Evolutionary conservation across 768 basidiomycete species (phyloP).

Genomic region (Tricholoma furcatifolium): DNA sequence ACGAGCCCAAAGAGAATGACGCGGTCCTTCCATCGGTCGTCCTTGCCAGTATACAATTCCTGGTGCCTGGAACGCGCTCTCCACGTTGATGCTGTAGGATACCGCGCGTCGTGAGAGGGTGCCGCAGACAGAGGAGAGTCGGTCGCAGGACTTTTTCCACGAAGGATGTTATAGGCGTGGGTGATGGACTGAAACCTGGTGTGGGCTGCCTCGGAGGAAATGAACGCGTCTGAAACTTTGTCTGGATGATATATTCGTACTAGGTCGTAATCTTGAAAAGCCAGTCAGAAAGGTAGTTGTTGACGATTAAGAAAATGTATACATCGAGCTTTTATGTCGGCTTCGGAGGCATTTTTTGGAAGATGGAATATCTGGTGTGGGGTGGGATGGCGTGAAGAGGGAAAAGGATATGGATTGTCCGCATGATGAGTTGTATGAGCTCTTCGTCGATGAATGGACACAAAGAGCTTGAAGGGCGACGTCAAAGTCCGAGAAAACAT

Average conservation of each 20-base stretch:
- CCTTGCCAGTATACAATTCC: slow-evolving; percentile 51
- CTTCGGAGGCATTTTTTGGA: slow-evolving; percentile 46
- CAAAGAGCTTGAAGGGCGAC: background rate
- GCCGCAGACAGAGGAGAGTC: slow-evolving; percentile 10
- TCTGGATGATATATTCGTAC: slow-evolving; percentile 81
- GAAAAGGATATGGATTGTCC: slow-evolving; percentile 46
- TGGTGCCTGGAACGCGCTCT: slow-evolving; percentile 45
- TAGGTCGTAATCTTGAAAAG: slow-evolving; percentile 66
- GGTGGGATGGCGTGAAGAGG: slow-evolving; percentile 47
- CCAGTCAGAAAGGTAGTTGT: background rate
- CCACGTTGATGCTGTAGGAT: slow-evolving; percentile 37
- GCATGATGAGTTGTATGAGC: slow-evolving; percentile 1
- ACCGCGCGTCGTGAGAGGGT: slow-evolving; percentile 19
- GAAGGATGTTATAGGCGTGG: slow-evolving; percentile 64
- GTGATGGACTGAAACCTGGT: slow-evolving; percentile 69
- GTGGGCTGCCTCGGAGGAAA: slow-evolving; percentile 52
- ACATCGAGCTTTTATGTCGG: slow-evolving; percentile 61
- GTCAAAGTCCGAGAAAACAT: slow-evolving; percentile 9
- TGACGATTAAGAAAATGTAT: slow-evolving; percentile 21
- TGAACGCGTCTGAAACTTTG: slow-evolving; percentile 36
- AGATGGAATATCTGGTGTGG: slow-evolving; percentile 68
- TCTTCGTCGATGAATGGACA: background rate
- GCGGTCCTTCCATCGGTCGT: slow-evolving; percentile 70
- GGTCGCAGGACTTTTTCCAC: slow-evolving; percentile 37
- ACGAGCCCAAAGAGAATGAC: slow-evolving; percentile 55